Percentiles rank a stretch among this genome's conserved stretches.
These are phyloP conservation scores for Metarhizium guizhouense DNA, from an alignment of 2,329 filamentous ascomycete species.

Conservation along the genomic window DNA sequence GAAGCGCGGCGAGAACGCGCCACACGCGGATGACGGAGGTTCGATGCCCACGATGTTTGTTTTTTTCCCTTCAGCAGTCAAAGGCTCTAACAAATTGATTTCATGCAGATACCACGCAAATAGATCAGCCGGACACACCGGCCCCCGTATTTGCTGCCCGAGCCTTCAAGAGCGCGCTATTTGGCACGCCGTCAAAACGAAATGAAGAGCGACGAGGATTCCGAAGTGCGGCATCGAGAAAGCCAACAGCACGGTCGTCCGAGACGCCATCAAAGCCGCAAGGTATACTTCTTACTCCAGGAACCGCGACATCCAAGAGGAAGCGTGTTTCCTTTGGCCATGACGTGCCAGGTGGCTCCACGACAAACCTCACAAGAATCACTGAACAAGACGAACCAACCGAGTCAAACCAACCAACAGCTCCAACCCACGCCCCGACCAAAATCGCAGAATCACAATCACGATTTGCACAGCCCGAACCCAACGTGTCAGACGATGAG, in stretches of 20 bases:
- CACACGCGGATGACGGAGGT: conserved; percentile 19
- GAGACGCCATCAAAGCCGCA: conserved; percentile 41
- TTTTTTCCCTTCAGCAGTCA: background rate
- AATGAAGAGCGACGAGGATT: conserved; percentile 22
- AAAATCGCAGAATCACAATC: background rate
- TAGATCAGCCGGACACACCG: conserved; percentile 55
- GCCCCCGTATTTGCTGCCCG: conserved; percentile 58
- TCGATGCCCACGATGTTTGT: background rate
- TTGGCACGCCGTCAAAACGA: conserved; percentile 44
- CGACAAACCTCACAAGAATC: conserved; percentile 6
- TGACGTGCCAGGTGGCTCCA: conserved; percentile 33
- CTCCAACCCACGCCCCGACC: conserved; percentile 18
- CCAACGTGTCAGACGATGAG: conserved; percentile 30
- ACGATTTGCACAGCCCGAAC: background rate
- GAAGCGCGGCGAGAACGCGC: conserved; percentile 33
- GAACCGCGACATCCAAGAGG: conserved; percentile 48
- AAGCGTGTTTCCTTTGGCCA: conserved; percentile 59
- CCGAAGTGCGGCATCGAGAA: conserved; percentile 15
- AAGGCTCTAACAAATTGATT: background rate
- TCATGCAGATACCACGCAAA: conserved; percentile 31
- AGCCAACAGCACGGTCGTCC: conserved; percentile 15
- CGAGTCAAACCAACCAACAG: conserved; percentile 28
- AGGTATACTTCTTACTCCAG: conserved; percentile 56
- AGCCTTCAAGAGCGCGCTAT: conserved; percentile 54
- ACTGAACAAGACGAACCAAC: conserved; percentile 37